A percentile compares a stretch with the other conserved stretches of the same genome.
Evolutionary conservation across 2,329 filamentous ascomycete genomes (phyloP).

Genomic region (Pseudogymnoascus sp.): DNA sequence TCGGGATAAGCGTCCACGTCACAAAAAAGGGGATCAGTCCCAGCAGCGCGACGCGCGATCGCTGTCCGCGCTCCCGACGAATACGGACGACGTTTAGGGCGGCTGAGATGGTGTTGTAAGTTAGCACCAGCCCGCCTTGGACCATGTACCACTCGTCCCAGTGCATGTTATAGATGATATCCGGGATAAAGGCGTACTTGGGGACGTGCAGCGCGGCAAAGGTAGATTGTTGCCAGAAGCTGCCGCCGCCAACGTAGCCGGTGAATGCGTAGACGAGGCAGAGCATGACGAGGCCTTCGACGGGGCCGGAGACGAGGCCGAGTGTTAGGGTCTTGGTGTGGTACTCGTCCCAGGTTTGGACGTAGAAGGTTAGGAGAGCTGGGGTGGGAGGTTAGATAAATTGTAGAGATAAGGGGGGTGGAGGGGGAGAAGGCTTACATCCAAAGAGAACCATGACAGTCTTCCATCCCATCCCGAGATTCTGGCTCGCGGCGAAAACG

Average conservation of each 20-base stretch:
- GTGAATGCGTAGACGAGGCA: slow-evolving; percentile 77
- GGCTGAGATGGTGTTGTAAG: slow-evolving; percentile 60
- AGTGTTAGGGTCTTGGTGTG: slow-evolving; percentile 94
- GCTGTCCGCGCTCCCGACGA: slow-evolving; percentile 67
- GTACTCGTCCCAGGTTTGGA: slow-evolving; percentile 99
- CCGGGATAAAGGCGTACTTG: slow-evolving; percentile 57
- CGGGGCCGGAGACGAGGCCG: slow-evolving; percentile 85
- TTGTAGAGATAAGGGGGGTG: background rate
- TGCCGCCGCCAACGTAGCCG: slow-evolving; percentile 76
- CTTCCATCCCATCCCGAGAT: slow-evolving; percentile 87
- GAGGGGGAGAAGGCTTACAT: slow-evolving; percentile 44
- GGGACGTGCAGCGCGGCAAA: slow-evolving; percentile 71
- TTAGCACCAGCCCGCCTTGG: slow-evolving; percentile 73
- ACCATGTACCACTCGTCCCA: slow-evolving; percentile 93
- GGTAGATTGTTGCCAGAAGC: slow-evolving; percentile 84
- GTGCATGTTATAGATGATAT: slow-evolving; percentile 66
- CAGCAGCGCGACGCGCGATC: slow-evolving; percentile 66
- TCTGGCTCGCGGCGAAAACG: slow-evolving; percentile 86
- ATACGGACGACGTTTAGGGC: slow-evolving; percentile 78
- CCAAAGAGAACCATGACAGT: slow-evolving; percentile 80
- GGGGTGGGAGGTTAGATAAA: slow-evolving; percentile 15
- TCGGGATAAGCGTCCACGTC: slow-evolving; percentile 69
- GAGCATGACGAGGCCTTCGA: slow-evolving; percentile 86
- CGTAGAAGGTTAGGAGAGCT: slow-evolving; percentile 93
- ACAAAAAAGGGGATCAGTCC: slow-evolving; percentile 76